Percentiles rank a stretch among this genome's conserved stretches.
These are phyloP conservation scores for Spiromastix sp. DNA, from an alignment of 2,329 filamentous ascomycete genomes.

Conservation along the genomic window DNA sequence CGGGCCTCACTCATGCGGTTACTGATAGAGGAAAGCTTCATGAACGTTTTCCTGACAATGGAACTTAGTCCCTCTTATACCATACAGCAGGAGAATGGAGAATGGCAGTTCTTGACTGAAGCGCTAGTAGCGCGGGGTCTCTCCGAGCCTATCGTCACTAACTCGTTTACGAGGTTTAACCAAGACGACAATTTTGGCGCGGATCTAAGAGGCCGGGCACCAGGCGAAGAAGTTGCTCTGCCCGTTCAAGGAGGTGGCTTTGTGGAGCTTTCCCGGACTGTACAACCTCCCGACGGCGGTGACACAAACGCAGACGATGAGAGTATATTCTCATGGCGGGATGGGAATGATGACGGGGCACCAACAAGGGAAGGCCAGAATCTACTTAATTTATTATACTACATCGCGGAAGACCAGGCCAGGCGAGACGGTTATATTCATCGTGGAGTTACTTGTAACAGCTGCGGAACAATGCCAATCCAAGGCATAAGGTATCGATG, in stretches of 20 bases:
- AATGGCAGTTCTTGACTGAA: slow-evolving; percentile 27
- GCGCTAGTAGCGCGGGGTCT: slow-evolving; percentile 31
- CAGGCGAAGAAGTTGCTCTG: slow-evolving; percentile 28
- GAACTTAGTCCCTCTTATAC: slow-evolving; percentile 29
- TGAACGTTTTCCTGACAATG: slow-evolving; percentile 32
- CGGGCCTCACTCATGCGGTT: slow-evolving; percentile 32
- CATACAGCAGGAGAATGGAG: slow-evolving; percentile 22
- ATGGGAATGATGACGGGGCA: slow-evolving; percentile 31
- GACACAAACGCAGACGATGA: slow-evolving; percentile 32
- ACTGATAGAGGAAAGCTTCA: slow-evolving; percentile 35
- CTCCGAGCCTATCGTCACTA: slow-evolving; percentile 23
- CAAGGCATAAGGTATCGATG: slow-evolving; percentile 88
- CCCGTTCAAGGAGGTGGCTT: slow-evolving; percentile 12
- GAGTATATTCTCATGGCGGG: slow-evolving; percentile 36
- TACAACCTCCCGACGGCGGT: slow-evolving; percentile 21
- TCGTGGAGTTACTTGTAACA: slow-evolving; percentile 83
- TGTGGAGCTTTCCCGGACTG: slow-evolving; percentile 15
- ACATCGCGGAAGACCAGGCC: slow-evolving; percentile 89
- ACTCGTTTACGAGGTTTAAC: slow-evolving; percentile 29
- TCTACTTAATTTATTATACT: slow-evolving; percentile 74
- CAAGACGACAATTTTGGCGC: slow-evolving; percentile 29
- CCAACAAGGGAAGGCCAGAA: slow-evolving; percentile 55
- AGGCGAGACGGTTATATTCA: slow-evolving; percentile 83
- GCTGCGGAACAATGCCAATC: slow-evolving; percentile 78
- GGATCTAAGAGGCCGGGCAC: slow-evolving; percentile 28